phyloP scores from a whole-genome alignment of 352 stramenopile genomes.

The Pythium pyrilobum region DNA sequence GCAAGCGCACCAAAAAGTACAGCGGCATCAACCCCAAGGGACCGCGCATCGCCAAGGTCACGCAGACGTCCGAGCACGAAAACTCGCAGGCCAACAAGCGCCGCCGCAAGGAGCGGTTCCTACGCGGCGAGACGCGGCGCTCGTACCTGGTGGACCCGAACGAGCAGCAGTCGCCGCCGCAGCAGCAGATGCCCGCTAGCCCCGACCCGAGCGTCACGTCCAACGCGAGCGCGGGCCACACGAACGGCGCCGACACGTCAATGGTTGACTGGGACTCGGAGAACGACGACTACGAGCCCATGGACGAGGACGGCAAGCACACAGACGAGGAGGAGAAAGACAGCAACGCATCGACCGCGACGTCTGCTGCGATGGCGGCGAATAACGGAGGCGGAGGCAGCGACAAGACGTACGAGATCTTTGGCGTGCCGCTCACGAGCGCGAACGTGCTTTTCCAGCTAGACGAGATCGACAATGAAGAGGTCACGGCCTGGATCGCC shows the following conservation, averaged over 20 bases:
- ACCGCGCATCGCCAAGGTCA: slow-evolving; percentile 67
- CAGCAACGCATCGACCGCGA: slow-evolving; percentile 11
- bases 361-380: not conserved
- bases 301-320: slow-evolving; percentile 21
- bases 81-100: slow-evolving; percentile 61
- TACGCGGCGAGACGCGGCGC: slow-evolving; percentile 48
- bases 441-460: slow-evolving; percentile 73
- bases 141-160: slow-evolving; percentile 53
- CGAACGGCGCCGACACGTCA: slow-evolving; percentile 9
- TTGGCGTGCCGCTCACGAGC: slow-evolving; percentile 62
- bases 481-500: slow-evolving; percentile 47
- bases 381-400: not conserved
- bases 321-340: slow-evolving; percentile 24
- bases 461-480: slow-evolving; percentile 64
- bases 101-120: slow-evolving; percentile 61
- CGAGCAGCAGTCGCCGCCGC: not conserved
- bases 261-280: slow-evolving; percentile 40
- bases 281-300: slow-evolving; percentile 31
- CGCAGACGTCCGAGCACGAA: slow-evolving; percentile 58
- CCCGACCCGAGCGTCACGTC: slow-evolving; percentile 1
- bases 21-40: slow-evolving; percentile 53
- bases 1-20: slow-evolving; percentile 69
- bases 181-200: not conserved
- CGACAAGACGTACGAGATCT: slow-evolving; percentile 57
- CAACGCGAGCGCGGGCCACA: not conserved